Conservation (phyloP, 1,139 yeast species). For the Pichia sp. region DNA sequence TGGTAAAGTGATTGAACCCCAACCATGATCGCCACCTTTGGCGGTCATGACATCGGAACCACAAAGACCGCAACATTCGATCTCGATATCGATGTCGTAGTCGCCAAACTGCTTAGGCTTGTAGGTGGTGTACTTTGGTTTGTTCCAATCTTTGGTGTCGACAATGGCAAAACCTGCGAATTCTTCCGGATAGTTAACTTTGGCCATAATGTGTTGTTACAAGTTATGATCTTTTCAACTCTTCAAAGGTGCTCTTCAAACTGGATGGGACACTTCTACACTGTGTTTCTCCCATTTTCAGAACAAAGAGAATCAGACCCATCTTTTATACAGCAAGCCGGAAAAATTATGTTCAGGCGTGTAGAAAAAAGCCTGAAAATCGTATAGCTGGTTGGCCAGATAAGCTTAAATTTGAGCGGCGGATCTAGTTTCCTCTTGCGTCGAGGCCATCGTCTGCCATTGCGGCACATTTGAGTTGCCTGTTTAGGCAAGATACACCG, state of each 20-base stretch:
- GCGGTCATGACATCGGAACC: constrained; percentile 48
- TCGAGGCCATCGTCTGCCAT: background rate
- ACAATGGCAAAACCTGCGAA: constrained; percentile 44
- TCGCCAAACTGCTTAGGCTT: constrained; percentile 47
- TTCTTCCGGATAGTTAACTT: constrained; percentile 39
- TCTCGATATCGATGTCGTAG: constrained; percentile 50
- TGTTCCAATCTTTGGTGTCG: constrained; percentile 40
- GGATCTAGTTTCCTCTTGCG: background rate
- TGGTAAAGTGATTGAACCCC: constrained; percentile 35
- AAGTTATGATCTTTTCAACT: too few relatives aligned
- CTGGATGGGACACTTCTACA: too few relatives aligned
- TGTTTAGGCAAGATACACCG: background rate
- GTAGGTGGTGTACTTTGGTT: constrained; percentile 38
- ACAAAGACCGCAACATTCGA: constrained; percentile 56
- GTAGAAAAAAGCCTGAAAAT: background rate
- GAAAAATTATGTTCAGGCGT: background rate
- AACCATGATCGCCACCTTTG: constrained; percentile 34
- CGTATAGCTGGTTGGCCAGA: background rate
- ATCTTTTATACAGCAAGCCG: background rate
- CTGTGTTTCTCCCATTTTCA: too few relatives aligned
- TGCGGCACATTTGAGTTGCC: background rate
- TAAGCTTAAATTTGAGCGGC: background rate
- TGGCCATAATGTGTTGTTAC: constrained; percentile 1
- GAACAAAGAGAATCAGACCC: too few relatives aligned
- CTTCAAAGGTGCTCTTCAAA: too few relatives aligned